Evolutionary conservation across 2,329 filamentous ascomycete genomes (phyloP).

Genomic region (Passalora sequoiae): DNA sequence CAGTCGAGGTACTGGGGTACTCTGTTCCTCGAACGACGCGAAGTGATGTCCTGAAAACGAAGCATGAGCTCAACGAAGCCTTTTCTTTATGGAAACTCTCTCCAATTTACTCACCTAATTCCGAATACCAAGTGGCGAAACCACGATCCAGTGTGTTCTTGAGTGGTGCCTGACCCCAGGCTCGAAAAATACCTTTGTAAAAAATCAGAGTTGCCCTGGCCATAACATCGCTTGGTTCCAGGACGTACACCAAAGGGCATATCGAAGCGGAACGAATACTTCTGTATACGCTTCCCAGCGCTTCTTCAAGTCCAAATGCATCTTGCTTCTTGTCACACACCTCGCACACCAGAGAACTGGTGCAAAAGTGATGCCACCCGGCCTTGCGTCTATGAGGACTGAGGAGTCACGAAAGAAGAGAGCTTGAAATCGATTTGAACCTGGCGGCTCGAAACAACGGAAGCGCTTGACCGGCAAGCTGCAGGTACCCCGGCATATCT

Average conservation of each 20-base stretch:
- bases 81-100: not conserved
- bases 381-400: too few species aligned
- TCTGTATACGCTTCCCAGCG: not conserved
- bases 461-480: too few species aligned
- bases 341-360: too few species aligned
- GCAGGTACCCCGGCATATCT: too few species aligned
- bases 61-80: not conserved
- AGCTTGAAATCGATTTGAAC: too few species aligned
- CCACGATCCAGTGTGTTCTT: not conserved
- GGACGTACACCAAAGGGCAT: not conserved
- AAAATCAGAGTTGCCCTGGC: not conserved
- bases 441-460: too few species aligned
- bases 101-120: not conserved
- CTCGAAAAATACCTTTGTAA: not conserved
- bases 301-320: not conserved
- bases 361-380: too few species aligned
- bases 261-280: not conserved
- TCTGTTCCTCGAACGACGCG: slow-evolving; percentile 3
- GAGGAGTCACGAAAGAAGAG: too few species aligned
- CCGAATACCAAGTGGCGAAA: not conserved
- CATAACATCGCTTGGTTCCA: not conserved
- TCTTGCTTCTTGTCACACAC: too few species aligned
- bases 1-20: slow-evolving; percentile 5
- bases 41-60: slow-evolving; percentile 4
- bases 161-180: not conserved